A percentile compares a stretch with the other conserved stretches of the same genome.
Evolutionary conservation across 352 stramenopile species (phyloP).

Genomic region (Elongisporangium undulatum): DNA sequence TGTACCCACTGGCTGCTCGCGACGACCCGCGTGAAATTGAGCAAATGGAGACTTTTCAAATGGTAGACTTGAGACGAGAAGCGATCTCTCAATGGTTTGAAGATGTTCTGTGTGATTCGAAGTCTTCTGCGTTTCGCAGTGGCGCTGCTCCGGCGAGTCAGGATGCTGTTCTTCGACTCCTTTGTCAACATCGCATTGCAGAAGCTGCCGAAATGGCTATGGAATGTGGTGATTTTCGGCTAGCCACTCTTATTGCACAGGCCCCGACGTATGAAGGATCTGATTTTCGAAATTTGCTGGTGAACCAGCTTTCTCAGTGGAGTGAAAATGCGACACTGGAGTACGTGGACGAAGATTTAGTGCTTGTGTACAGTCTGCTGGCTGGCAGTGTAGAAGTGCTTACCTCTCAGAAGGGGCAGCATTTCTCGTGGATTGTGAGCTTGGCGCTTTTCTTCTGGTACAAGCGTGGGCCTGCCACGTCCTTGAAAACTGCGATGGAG

Average conservation of each 20-base stretch:
- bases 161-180: conserved; percentile 29
- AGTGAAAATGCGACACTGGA: conserved; percentile 37
- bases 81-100: conserved; percentile 80
- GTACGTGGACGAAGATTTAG: conserved; percentile 54
- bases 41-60: conserved; percentile 61
- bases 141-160: conserved; percentile 11
- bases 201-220: conserved; percentile 59
- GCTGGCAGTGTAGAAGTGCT: conserved; percentile 56
- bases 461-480: conserved; percentile 40
- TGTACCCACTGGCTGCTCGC: conserved; percentile 43
- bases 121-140: conserved; percentile 6
- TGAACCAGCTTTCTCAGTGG: conserved; percentile 57
- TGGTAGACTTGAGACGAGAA: conserved; percentile 62
- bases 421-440: conserved; percentile 49
- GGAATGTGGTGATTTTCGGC: conserved; percentile 50
- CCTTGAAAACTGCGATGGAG: conserved; percentile 37
- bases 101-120: conserved; percentile 23
- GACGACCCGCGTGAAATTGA: conserved; percentile 61
- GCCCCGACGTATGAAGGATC: conserved; percentile 44
- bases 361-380: conserved; percentile 65
- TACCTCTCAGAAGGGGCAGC: conserved; percentile 36
- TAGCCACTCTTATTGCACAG: conserved; percentile 65
- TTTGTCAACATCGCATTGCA: conserved; percentile 53
- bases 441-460: conserved; percentile 75
- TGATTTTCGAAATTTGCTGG: conserved; percentile 43